Evolutionary conservation across 176 grass and related monocot genomes (phyloP).

Genomic region (Eremochloa ophiuroides): DNA sequence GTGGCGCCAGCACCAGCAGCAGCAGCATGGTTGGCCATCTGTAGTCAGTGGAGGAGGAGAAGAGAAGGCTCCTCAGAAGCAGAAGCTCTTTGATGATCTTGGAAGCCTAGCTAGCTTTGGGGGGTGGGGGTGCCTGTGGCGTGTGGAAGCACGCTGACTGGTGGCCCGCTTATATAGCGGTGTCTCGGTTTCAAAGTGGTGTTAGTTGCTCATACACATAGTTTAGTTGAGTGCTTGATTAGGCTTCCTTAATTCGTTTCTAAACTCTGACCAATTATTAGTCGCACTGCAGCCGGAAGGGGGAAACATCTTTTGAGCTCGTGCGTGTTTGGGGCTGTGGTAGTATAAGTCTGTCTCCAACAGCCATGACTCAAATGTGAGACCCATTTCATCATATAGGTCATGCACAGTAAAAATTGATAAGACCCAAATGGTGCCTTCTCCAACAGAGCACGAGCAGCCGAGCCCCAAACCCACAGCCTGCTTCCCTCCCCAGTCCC

Average conservation of each 20-base stretch:
- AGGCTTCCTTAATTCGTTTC: neutral
- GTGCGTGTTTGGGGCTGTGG: neutral
- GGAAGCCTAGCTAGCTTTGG: no score
- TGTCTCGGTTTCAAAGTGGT: neutral
- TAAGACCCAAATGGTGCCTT: no score
- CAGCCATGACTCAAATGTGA: no score
- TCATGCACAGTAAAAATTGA: no score
- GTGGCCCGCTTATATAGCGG: constrained; percentile 23
- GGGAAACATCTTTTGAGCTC: neutral
- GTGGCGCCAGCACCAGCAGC: neutral
- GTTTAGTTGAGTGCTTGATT: constrained; percentile 22
- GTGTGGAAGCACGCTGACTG: neutral
- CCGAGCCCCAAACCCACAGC: no score
- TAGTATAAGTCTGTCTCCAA: no score
- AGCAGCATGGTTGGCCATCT: constrained; percentile 6
- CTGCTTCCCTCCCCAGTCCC: no score
- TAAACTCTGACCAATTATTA: constrained; percentile 25
- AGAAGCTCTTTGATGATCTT: neutral
- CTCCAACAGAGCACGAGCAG: no score
- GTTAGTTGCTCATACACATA: neutral
- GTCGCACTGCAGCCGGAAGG: neutral
- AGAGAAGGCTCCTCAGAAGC: neutral
- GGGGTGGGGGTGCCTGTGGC: neutral
- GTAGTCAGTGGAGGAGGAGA: neutral
- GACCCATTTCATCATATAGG: no score